phyloP scores from a whole-genome alignment of 371 early-diverging fungal genomes.

The Gilbertella persicaria region DNA sequence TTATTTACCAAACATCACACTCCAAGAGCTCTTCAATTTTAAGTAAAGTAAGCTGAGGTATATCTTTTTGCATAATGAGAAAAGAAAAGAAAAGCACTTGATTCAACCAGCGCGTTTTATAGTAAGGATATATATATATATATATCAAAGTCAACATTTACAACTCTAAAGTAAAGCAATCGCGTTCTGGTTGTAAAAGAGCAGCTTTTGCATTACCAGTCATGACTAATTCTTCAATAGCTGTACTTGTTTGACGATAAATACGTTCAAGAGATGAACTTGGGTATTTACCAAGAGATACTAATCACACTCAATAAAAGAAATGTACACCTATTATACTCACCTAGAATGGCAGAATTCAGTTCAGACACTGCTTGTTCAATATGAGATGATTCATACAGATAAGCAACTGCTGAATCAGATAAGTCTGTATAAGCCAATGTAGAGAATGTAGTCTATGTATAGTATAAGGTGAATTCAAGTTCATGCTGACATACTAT shows the following conservation, averaged over 20 bases:
- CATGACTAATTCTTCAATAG: slow-evolving; percentile 27
- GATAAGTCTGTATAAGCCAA: slow-evolving; percentile 76
- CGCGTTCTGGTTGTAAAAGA: slow-evolving; percentile 21
- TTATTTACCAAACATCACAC: not conserved
- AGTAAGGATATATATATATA: too few species aligned
- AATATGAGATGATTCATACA: slow-evolving; percentile 42
- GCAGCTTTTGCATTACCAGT: slow-evolving; percentile 31
- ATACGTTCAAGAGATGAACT: slow-evolving; percentile 42
- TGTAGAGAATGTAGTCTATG: slow-evolving; percentile 64
- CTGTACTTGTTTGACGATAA: slow-evolving; percentile 32
- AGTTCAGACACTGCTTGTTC: slow-evolving; percentile 63
- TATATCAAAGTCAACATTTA: too few species aligned
- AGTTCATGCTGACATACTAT: not conserved
- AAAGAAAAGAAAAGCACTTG: not conserved
- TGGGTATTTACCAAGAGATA: slow-evolving; percentile 28
- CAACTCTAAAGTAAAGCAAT: slow-evolving; percentile 18
- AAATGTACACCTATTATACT: slow-evolving; percentile 4
- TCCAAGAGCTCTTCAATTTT: not conserved
- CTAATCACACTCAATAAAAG: slow-evolving; percentile 5
- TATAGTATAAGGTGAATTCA: not conserved
- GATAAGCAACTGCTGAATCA: slow-evolving; percentile 53
- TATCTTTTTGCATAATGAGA: not conserved
- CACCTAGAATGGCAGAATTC: slow-evolving; percentile 74
- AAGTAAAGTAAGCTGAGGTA: not conserved
- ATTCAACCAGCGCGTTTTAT: too few species aligned